phyloP scores from a whole-genome alignment of 495 filamentous ascomycete genomes.

The Lasiosphaeris hirsuta region DNA sequence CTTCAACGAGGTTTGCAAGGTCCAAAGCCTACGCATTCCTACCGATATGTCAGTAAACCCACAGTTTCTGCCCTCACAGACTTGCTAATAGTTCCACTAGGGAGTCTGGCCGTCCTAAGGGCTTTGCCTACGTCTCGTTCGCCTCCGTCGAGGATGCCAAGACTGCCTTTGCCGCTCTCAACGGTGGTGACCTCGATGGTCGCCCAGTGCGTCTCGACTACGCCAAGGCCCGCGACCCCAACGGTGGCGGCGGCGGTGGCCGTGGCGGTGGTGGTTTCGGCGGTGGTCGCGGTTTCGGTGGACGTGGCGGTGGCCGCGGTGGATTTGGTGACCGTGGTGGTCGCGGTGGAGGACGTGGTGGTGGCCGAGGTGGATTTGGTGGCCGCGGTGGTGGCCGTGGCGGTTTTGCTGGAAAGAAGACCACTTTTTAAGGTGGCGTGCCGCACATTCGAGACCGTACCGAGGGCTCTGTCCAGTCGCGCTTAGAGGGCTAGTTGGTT shows the following conservation, averaged over 20 bases:
- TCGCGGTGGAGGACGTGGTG: constrained; percentile 30
- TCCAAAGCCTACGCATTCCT: constrained; percentile 81
- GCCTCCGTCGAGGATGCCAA: constrained; percentile 80
- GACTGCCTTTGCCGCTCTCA: constrained; percentile 67
- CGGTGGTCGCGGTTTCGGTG: constrained; percentile 53
- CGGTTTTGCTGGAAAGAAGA: constrained; percentile 85
- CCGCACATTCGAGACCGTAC: constrained; percentile 37
- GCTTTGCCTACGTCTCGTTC: constrained; percentile 92
- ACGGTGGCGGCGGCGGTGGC: constrained; percentile 49
- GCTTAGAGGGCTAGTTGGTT: constrained; percentile 47
- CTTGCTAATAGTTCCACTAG: constrained; percentile 44
- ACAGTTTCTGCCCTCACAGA: neutral
- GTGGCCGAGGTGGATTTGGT: constrained; percentile 40
- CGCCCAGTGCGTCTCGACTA: constrained; percentile 87
- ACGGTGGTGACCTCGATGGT: constrained; percentile 69
- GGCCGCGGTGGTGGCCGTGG: constrained; percentile 46
- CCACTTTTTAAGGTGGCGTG: constrained; percentile 66
- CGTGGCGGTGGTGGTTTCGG: constrained; percentile 48
- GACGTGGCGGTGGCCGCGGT: constrained; percentile 33
- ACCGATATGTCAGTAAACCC: constrained; percentile 64
- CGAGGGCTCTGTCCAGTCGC: constrained; percentile 40
- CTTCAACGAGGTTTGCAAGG: constrained; percentile 67
- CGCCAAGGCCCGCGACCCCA: constrained; percentile 68
- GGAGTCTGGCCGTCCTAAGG: constrained; percentile 84
- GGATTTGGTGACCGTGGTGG: constrained; percentile 33